Evolutionary conservation across 2,329 filamentous ascomycete species (phyloP).

Genomic region (Diaporthe citri): DNA sequence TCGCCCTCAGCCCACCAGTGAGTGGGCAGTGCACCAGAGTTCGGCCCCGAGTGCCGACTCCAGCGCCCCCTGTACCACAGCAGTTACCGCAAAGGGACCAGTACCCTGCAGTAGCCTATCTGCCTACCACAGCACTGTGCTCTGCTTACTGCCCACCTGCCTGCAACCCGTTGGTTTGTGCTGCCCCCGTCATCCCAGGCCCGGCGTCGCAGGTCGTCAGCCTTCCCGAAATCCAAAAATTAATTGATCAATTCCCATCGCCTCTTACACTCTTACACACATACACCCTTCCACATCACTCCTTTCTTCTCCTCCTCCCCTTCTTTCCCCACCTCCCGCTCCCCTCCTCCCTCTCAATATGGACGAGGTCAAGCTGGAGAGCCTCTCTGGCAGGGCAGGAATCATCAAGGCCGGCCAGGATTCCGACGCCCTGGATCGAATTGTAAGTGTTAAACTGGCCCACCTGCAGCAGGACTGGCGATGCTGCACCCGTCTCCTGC

Average conservation of each 20-base stretch:
- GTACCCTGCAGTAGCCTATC: not conserved
- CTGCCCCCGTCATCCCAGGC: constrained; percentile 25
- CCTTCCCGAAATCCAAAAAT: constrained; percentile 39
- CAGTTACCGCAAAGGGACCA: constrained; percentile 13
- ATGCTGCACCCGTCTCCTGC: not conserved
- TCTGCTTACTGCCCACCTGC: not conserved
- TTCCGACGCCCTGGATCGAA: constrained; percentile 66
- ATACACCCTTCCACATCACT: not conserved
- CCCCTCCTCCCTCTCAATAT: constrained; percentile 31
- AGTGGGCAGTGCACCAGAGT: constrained; percentile 10
- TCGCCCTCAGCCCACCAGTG: not conserved
- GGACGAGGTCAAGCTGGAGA: constrained; percentile 52
- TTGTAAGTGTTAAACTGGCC: constrained; percentile 61
- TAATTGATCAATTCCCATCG: constrained; percentile 33
- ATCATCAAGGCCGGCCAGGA: constrained; percentile 67
- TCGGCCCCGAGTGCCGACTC: not conserved
- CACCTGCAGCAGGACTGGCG: not conserved
- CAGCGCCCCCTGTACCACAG: not conserved
- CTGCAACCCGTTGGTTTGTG: constrained; percentile 21
- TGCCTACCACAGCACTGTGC: not conserved
- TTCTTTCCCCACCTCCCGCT: constrained; percentile 22
- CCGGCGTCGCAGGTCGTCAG: constrained; percentile 32
- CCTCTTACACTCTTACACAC: constrained; percentile 8
- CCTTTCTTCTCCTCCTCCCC: not conserved
- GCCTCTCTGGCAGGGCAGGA: constrained; percentile 67